These are phyloP conservation scores for Chlorophyllum brunneum DNA, from an alignment of 768 basidiomycete species.

Conservation along the genomic window DNA sequence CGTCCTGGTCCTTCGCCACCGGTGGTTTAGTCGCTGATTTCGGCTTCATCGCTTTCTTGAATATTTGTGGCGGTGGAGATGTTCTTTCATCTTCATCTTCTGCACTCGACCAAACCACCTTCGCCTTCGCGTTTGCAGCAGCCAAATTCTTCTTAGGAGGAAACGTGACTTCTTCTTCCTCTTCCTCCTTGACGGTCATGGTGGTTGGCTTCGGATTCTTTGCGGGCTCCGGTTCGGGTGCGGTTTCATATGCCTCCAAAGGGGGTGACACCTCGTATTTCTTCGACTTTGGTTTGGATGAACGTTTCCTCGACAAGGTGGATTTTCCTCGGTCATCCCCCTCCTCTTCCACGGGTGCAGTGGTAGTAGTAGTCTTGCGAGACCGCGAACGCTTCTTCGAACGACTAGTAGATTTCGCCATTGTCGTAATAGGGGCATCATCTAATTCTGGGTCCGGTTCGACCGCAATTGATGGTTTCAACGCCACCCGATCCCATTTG, in stretches of 20 bases:
- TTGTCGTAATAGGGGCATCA: background rate
- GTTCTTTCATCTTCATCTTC: constrained; percentile 14
- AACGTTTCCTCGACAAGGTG: background rate
- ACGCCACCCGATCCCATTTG: background rate
- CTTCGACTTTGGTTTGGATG: constrained; percentile 19
- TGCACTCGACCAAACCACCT: constrained; percentile 10
- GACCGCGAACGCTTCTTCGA: background rate
- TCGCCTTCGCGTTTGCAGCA: constrained; percentile 20
- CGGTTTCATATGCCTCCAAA: constrained; percentile 27
- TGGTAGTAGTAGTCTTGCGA: background rate
- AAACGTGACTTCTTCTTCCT: constrained; percentile 11
- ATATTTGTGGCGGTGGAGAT: constrained; percentile 34
- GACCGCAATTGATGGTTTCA: background rate
- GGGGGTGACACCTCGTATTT: background rate
- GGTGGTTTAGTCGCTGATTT: background rate
- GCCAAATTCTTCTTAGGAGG: constrained; percentile 16
- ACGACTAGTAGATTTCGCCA: background rate
- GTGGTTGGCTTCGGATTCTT: constrained; percentile 13
- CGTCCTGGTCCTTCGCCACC: constrained; percentile 4
- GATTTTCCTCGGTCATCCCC: constrained; percentile 15
- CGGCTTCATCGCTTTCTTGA: constrained; percentile 27
- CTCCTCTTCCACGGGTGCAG: constrained; percentile 2
- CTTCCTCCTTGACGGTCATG: background rate
- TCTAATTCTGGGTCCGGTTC: background rate
- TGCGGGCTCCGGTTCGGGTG: background rate